Evolutionary conservation across 352 stramenopile species (phyloP), one percentile per base, ranked within the genome.

Genomic region (Vaucheria bursata): DNA sequence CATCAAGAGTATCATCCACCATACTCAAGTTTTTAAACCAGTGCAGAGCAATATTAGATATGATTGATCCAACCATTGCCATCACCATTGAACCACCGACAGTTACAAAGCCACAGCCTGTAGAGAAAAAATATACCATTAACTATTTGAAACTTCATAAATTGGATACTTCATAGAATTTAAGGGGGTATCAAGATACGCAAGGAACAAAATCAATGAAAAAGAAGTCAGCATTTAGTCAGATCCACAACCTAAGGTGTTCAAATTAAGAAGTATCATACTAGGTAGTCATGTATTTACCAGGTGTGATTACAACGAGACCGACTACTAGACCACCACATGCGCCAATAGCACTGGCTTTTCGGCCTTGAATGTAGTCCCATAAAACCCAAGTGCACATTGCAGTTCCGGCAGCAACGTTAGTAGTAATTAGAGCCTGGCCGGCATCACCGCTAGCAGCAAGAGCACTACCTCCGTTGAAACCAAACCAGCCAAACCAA

Each of bases 381-480:
- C 45, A 50, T 35, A 78, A 45, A 0, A 78, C n/a, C 72, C 72
- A 78, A 1, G 64, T 45, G n/a, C 33, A 12, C 72, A 78, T 79
- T 29, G 74, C 18, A 31, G 68, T n/a, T 5, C 64, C 53, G 18
- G 74, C 66, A 35, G 40, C 39, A 5, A 74, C 39, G 64, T 79
- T 78, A 70, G 74, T 79, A 32, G 74, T 79, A 8, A 79, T 7
- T 8, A 79, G 18, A 35, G 74, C 74, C 64, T 79, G 74, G 6
- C 45, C 33, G 0, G 74, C 74, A 8, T 78, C 7, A 7, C 34
- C 32, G 12, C 25, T 34, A 3, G 74, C 12, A 33, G 53, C 18
- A 0, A 90, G 75, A 40, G 89, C 89, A 38, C 86, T 91, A 50
- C 89, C 89, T 70, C 84, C 82, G 84, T 94, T 94, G 85, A 94